phyloP scores from a whole-genome alignment of 148 eudicot genomes.

The Rheum nobile region DNA sequence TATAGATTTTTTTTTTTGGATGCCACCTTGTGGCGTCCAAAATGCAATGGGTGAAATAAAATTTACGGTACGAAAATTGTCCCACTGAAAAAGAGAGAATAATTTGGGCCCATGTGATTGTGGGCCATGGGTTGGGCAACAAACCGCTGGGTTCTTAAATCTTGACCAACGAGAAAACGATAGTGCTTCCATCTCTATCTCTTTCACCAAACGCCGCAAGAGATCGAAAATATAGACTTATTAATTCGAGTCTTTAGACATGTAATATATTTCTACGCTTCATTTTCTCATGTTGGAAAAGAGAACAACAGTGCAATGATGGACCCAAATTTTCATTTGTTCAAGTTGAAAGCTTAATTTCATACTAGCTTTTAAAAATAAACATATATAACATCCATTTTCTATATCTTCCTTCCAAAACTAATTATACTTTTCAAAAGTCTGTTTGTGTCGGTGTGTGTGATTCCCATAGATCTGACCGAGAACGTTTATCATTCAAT shows the following conservation, averaged over 20 bases:
- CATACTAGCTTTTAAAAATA: not conserved
- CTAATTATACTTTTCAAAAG: not conserved
- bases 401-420: not conserved
- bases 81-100: not conserved
- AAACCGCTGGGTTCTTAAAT: constrained; percentile 25
- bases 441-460: not conserved
- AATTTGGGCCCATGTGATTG: constrained; percentile 10
- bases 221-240: not conserved
- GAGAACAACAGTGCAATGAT: not conserved
- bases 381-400: not conserved
- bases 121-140: constrained; percentile 26
- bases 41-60: too few relatives aligned
- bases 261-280: not conserved
- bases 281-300: not conserved
- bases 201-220: not conserved
- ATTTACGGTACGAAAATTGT: too few relatives aligned
- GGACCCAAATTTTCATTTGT: not conserved
- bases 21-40: too few relatives aligned
- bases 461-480: not conserved
- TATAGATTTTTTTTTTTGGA: too few relatives aligned
- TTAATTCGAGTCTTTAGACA: not conserved
- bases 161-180: constrained; percentile 12
- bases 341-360: not conserved
- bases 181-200: not conserved
- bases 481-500: not conserved